Percentiles rank a stretch among this genome's conserved stretches.
Conservation (phyloP, 2,329 filamentous ascomycete genomes). For the Botrytis fragariae region DNA sequence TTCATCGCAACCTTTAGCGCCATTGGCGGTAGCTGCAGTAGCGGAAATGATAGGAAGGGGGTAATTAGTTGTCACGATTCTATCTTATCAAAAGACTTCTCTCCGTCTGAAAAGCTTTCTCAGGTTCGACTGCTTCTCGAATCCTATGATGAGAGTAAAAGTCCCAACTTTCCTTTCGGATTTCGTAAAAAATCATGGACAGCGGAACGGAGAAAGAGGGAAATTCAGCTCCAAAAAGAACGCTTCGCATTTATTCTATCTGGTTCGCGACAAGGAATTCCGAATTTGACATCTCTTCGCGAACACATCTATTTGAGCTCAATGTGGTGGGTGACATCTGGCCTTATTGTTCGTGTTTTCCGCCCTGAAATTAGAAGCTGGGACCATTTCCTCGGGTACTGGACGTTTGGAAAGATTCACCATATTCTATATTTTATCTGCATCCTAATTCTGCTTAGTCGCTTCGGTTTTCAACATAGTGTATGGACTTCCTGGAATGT, state of each 20-base stretch:
- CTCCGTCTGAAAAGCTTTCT: background rate
- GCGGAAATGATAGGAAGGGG: no score
- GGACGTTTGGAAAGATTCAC: background rate
- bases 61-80: background rate
- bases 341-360: background rate
- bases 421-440: background rate
- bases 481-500: fast-evolving
- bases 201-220: background rate
- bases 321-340: fast-evolving
- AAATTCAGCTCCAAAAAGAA: background rate
- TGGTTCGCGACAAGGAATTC: background rate
- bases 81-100: background rate
- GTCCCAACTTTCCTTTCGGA: background rate
- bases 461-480: background rate
- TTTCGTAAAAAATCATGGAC: background rate
- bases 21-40: no score
- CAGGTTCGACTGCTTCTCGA: background rate
- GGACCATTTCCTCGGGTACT: background rate
- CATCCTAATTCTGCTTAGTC: fast-evolving
- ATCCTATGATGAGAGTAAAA: background rate
- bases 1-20: fast-evolving
- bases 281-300: fast-evolving
- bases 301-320: fast-evolving
- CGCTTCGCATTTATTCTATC: background rate
- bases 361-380: background rate